phyloP scores from a whole-genome alignment of 2,329 filamentous ascomycete species.

The Dendryphion nanum region DNA sequence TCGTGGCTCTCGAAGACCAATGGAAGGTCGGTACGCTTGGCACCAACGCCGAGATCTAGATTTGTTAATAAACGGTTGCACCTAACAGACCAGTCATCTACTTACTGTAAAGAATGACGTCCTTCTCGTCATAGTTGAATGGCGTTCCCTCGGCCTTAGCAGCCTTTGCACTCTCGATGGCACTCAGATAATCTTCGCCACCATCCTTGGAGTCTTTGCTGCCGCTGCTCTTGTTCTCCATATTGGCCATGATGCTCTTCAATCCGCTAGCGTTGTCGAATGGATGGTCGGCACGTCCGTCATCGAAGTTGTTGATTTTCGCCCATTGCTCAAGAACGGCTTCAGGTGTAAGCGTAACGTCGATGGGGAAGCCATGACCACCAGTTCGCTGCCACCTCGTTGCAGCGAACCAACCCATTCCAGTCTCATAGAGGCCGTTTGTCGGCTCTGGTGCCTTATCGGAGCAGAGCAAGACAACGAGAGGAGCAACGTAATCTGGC shows the following conservation, averaged over 20 bases:
- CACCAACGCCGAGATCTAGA: conserved; percentile 77
- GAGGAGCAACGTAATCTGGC: conserved; percentile 94
- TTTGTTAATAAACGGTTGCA: not conserved
- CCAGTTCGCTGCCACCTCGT: conserved; percentile 94
- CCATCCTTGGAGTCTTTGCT: conserved; percentile 45
- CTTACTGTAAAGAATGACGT: conserved; percentile 83
- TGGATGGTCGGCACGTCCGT: conserved; percentile 83
- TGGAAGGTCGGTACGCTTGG: conserved; percentile 82
- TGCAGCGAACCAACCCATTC: conserved; percentile 86
- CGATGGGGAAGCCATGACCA: conserved; percentile 87
- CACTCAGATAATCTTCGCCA: conserved; percentile 66
- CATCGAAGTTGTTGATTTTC: conserved; percentile 81
- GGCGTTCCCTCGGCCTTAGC: conserved; percentile 70
- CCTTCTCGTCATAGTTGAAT: conserved; percentile 81
- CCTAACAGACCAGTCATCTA: not conserved
- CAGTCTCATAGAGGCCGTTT: conserved; percentile 89
- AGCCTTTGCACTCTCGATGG: conserved; percentile 74
- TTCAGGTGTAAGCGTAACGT: conserved; percentile 76
- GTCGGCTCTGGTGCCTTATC: conserved; percentile 87
- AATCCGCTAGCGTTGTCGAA: conserved; percentile 73
- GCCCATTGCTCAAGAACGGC: conserved; percentile 64
- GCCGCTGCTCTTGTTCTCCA: conserved; percentile 67
- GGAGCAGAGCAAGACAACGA: conserved; percentile 81
- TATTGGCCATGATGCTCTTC: conserved; percentile 79
- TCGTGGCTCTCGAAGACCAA: conserved; percentile 89